These are phyloP conservation scores for Eutypella sp. DNA, from an alignment of 2,329 filamentous ascomycete genomes.

Conservation along the genomic window DNA sequence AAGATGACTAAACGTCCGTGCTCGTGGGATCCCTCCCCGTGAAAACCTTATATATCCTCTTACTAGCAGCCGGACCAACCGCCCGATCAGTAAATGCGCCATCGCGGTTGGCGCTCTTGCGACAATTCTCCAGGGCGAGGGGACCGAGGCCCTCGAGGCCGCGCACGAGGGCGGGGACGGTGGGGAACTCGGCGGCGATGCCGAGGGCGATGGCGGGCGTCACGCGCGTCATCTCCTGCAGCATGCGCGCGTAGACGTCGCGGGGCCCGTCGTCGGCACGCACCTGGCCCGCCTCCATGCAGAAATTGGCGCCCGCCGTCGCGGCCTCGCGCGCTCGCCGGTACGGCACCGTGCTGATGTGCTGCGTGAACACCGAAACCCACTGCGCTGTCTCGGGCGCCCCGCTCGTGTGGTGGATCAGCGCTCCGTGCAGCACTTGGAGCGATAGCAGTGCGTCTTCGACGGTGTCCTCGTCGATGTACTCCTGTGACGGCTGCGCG, in stretches of 20 bases:
- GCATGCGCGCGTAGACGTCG: constrained; percentile 70
- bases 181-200: constrained; percentile 56
- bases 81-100: constrained; percentile 50
- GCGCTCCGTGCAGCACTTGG: constrained; percentile 60
- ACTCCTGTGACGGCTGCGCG: constrained; percentile 34
- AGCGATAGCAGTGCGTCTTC: constrained; percentile 67
- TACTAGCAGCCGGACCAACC: constrained; percentile 55
- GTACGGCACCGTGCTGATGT: constrained; percentile 73
- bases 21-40: not conserved
- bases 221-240: constrained; percentile 68
- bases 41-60: constrained; percentile 56
- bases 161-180: constrained; percentile 51
- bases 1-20: not conserved
- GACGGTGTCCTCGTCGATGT: constrained; percentile 62
- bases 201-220: constrained; percentile 70
- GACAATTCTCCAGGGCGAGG: constrained; percentile 55
- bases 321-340: constrained; percentile 47
- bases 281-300: constrained; percentile 75
- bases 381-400: constrained; percentile 64
- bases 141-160: constrained; percentile 57
- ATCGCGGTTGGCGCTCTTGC: constrained; percentile 52
- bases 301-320: constrained; percentile 59
- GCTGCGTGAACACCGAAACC: constrained; percentile 70
- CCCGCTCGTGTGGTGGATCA: constrained; percentile 64
- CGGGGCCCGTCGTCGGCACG: constrained; percentile 58